Conservation (phyloP, 1,284 basidiomycete species). For the Ustilago loliicola region DNA sequence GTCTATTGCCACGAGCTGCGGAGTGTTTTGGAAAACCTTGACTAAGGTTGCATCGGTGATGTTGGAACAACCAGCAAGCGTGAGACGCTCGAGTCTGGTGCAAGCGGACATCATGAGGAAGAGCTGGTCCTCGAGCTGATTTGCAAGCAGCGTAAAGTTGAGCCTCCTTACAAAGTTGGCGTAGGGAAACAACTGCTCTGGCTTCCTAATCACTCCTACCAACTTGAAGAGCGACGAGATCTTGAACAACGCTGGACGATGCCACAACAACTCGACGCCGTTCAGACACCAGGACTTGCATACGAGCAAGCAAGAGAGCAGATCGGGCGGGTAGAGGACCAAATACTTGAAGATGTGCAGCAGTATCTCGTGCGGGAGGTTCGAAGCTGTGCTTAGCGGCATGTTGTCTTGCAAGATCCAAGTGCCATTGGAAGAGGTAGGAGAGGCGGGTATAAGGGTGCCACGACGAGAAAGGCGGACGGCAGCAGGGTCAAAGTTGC, state of each 20-base stretch:
- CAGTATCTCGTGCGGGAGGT: constrained; percentile 88
- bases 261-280: constrained; percentile 94
- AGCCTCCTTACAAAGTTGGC: constrained; percentile 88
- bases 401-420: constrained; percentile 36
- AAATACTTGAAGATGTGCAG: constrained; percentile 92
- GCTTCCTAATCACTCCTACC: constrained; percentile 62
- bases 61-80: constrained; percentile 84
- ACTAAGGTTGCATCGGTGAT: constrained; percentile 80
- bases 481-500: constrained; percentile 33
- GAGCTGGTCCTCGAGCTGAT: constrained; percentile 82
- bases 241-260: constrained; percentile 84
- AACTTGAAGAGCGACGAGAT: constrained; percentile 79
- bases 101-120: constrained; percentile 83
- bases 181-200: constrained; percentile 83
- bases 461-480: constrained; percentile 46
- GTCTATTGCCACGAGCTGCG: constrained; percentile 88
- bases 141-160: constrained; percentile 84
- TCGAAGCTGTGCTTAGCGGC: constrained; percentile 43
- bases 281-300: constrained; percentile 95
- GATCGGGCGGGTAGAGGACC: constrained; percentile 79
- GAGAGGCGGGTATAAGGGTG: constrained; percentile 47
- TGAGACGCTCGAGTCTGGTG: constrained; percentile 88
- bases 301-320: constrained; percentile 76
- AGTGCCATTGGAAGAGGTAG: constrained; percentile 46
- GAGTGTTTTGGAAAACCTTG: constrained; percentile 79